Evolutionary conservation across 345 rosid genomes (phyloP), one percentile per base, ranked within the genome.

Genomic region (Eucalyptus tenuipes): DNA sequence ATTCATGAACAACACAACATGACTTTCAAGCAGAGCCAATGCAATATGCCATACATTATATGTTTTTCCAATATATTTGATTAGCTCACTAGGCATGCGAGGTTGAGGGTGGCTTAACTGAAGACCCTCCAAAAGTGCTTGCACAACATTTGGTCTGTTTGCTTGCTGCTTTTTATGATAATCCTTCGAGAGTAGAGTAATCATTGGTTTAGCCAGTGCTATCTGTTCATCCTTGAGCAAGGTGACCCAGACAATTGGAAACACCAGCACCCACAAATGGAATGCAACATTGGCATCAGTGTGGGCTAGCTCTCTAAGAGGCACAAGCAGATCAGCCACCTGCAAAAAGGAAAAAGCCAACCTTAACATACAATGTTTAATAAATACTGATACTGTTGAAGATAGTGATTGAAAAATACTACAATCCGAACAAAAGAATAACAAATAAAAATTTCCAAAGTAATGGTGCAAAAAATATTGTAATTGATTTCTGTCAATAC

Each of bases 31-130:
- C 90, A 98, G 90, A 64, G 99, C 97, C 93, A 98, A 88, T 27
- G 99, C 96, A 49, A 96, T 96, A 90, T 97, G 99, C 99, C 99
- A 98, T 31, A 99, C 99, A 92, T 98, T 98, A 92, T 96, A 96
- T 16, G 98, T 97, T 94, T 96, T 98, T 55, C 99, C 99, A 85
- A 97, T 94, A 91, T 97, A 97, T 91, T 97, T 98, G 86, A 98
- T 98, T 88, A 98, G 97, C 92, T 98, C 99, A 88, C 99, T 95
- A 64, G 99, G 99, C 97, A 98, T 95, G 91, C 98, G 94, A 89
- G 99, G 99, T 90, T 98, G 99, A 90, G 99, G 99, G 89, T 97
- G 99, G 94, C 99, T 97, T 94, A 98, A 88, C 59, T 97, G 97
- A 90, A 98, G 99, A 82, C 99, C 99, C 92, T 98, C 99, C 87